Conservation (phyloP, 441 rosid genomes). For the Mallotus japonicus region DNA sequence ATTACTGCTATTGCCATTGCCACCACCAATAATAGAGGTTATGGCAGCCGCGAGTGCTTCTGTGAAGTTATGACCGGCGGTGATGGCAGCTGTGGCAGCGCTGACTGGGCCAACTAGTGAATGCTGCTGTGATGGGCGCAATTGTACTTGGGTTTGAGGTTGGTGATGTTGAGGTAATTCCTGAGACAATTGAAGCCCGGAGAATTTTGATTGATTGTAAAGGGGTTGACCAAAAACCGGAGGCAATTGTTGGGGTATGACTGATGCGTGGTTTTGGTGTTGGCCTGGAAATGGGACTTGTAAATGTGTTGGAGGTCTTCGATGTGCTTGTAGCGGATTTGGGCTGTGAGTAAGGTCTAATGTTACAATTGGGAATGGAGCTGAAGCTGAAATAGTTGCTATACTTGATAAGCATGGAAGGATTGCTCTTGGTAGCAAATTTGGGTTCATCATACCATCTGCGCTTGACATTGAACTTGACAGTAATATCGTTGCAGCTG, state of each 20-base stretch:
- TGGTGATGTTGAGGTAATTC: constrained; percentile 17
- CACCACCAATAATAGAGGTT: constrained; percentile 59
- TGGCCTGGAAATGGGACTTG: constrained; percentile 45
- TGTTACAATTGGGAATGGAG: constrained; percentile 74
- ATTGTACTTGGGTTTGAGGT: constrained; percentile 10
- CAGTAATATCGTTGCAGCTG: constrained; percentile 80
- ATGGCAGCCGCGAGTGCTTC: constrained; percentile 90
- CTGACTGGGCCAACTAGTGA: constrained; percentile 45
- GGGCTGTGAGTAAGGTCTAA: constrained; percentile 67
- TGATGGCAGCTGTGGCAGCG: constrained; percentile 80
- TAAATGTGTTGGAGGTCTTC: constrained; percentile 38
- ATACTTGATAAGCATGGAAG: constrained; percentile 67
- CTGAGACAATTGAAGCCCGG: constrained; percentile 60
- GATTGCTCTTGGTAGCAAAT: constrained; percentile 68
- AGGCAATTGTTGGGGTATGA: constrained; percentile 37
- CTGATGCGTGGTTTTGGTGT: constrained; percentile 28
- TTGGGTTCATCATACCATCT: constrained; percentile 76
- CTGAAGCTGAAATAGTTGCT: constrained; percentile 76
- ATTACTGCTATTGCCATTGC: constrained; percentile 9
- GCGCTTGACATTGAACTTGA: constrained; percentile 92
- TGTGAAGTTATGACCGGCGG: constrained; percentile 82
- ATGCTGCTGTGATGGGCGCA: constrained; percentile 24
- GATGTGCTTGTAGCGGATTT: constrained; percentile 49
- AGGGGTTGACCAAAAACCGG: constrained; percentile 48
- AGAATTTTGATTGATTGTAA: constrained; percentile 62